A percentile compares a stretch with the other conserved stretches of the same genome.
Conservation (phyloP, 2,329 filamentous ascomycete genomes). For the Eutypella sp. region DNA sequence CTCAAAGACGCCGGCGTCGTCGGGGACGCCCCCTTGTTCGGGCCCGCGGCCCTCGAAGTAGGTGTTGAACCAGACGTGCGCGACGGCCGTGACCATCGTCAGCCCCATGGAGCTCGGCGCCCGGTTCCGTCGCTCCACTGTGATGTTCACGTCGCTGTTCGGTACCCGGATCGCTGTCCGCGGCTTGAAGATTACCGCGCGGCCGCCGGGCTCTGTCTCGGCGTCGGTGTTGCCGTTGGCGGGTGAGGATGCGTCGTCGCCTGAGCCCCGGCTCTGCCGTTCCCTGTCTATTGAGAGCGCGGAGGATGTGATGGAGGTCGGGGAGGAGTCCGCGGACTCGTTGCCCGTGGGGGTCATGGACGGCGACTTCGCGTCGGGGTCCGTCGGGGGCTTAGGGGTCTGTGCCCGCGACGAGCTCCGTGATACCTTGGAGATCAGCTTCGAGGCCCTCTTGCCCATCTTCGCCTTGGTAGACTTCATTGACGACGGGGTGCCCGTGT, state of each 20-base stretch:
- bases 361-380: background rate
- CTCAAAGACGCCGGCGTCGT: slow-evolving; percentile 59
- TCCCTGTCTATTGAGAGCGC: background rate
- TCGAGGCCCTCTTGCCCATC: slow-evolving; percentile 9
- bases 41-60: slow-evolving; percentile 84
- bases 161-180: slow-evolving; percentile 62
- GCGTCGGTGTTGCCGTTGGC: slow-evolving; percentile 1
- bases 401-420: slow-evolving; percentile 8
- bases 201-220: slow-evolving; percentile 51
- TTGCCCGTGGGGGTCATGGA: background rate
- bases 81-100: slow-evolving; percentile 87
- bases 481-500: slow-evolving; percentile 7
- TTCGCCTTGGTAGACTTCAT: slow-evolving; percentile 10
- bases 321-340: background rate
- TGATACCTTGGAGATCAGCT: slow-evolving; percentile 15
- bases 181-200: slow-evolving; percentile 75
- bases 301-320: background rate
- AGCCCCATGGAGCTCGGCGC: slow-evolving; percentile 71
- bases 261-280: slow-evolving; percentile 7
- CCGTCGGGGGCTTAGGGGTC: background rate
- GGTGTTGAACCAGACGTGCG: slow-evolving; percentile 94
- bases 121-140: slow-evolving; percentile 80
- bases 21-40: slow-evolving; percentile 59
- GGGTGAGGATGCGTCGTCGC: slow-evolving; percentile 14
- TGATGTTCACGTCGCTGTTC: slow-evolving; percentile 83